These are phyloP conservation scores for Calonectria hawksworthii DNA, from an alignment of 2,329 filamentous ascomycete genomes.

Conservation along the genomic window DNA sequence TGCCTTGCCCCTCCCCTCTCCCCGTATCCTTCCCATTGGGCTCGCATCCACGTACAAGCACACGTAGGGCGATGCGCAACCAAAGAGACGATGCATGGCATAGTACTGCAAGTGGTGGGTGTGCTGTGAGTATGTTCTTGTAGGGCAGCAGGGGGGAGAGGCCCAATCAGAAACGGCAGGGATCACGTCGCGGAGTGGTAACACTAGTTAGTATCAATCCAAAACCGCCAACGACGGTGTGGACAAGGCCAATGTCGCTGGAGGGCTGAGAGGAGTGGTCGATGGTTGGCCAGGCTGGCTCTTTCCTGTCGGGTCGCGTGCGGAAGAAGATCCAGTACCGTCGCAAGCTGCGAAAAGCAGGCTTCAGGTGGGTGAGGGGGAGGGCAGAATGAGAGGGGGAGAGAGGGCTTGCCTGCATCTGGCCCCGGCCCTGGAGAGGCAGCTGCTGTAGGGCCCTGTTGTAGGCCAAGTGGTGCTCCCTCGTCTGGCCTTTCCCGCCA, in stretches of 20 bases:
- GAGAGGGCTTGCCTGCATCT: background rate
- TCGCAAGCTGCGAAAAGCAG: slow-evolving; percentile 30
- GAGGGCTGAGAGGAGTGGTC: slow-evolving; percentile 39
- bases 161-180: slow-evolving; percentile 41
- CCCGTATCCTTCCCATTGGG: background rate
- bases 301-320: slow-evolving; percentile 37
- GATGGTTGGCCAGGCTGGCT: slow-evolving; percentile 38
- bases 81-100: slow-evolving; percentile 19
- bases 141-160: slow-evolving; percentile 10
- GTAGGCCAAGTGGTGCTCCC: background rate
- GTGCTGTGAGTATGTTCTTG: slow-evolving; percentile 9
- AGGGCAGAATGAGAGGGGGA: slow-evolving; percentile 20
- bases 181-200: slow-evolving; percentile 38
- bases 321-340: slow-evolving; percentile 31
- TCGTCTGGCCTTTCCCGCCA: background rate
- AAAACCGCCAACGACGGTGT: slow-evolving; percentile 47
- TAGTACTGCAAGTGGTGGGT: slow-evolving; percentile 11
- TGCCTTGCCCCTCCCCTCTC: background rate
- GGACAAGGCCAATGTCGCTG: slow-evolving; percentile 37
- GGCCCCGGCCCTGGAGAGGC: slow-evolving; percentile 1
- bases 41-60: slow-evolving; percentile 6
- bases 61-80: background rate
- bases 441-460: background rate
- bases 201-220: slow-evolving; percentile 44
- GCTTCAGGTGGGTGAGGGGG: slow-evolving; percentile 44